Evolutionary conservation across 768 basidiomycete genomes (phyloP).

Genomic region (Russula sp.): DNA sequence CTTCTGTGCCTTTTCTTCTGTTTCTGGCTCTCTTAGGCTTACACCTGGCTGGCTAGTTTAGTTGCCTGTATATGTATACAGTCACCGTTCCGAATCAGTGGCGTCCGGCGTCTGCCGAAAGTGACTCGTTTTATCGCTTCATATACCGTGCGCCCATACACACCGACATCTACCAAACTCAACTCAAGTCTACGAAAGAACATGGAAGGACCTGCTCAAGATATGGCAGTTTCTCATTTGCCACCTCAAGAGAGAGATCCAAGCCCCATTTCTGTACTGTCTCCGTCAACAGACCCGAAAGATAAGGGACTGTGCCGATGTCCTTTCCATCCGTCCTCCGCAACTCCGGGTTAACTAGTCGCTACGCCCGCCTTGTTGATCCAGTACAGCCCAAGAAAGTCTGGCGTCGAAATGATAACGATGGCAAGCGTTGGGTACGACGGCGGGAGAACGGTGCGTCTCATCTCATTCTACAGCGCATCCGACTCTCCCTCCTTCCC

Average conservation of each 20-base stretch:
- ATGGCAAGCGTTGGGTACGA: constrained; percentile 75
- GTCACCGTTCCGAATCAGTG: no score
- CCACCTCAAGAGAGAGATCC: not conserved
- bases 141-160: not conserved
- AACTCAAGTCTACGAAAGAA: not conserved
- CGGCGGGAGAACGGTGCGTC: constrained; percentile 72
- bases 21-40: no score
- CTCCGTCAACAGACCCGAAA: not conserved
- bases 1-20: no score
- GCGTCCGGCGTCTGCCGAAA: not conserved
- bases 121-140: constrained; percentile 7
- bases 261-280: not conserved
- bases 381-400: constrained; percentile 41
- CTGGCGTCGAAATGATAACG: constrained; percentile 53
- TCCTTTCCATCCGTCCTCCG: constrained; percentile 73
- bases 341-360: constrained; percentile 50
- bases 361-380: constrained; percentile 52
- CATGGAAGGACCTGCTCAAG: not conserved
- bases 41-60: no score
- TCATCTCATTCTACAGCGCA: not conserved
- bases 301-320: constrained; percentile 44
- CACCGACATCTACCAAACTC: not conserved
- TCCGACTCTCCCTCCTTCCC: no score
- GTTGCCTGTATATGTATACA: no score
- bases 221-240: not conserved